Conservation (phyloP, 352 stramenopile genomes). For the Aphanomyces astaci region DNA sequence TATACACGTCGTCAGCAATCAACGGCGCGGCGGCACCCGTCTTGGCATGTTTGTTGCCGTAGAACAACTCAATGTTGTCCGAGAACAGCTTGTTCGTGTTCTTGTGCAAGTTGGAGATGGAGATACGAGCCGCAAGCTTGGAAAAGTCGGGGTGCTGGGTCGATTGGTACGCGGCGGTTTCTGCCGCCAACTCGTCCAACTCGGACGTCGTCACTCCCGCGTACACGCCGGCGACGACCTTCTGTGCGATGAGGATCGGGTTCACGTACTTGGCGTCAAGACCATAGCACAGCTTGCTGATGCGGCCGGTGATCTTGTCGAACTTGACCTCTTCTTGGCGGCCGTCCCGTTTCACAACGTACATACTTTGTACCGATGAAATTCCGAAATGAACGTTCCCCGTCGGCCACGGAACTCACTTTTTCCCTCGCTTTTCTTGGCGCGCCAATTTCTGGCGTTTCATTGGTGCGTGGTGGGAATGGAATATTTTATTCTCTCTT, state of each 20-base stretch:
- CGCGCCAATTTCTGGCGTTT: neutral
- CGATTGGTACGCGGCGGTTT: slow-evolving; percentile 95
- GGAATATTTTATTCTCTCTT: neutral
- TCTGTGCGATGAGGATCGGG: slow-evolving; percentile 96
- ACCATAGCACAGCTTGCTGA: slow-evolving; percentile 98
- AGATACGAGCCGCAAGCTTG: slow-evolving; percentile 96
- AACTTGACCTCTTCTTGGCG: slow-evolving; percentile 93
- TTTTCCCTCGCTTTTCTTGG: slow-evolving; percentile 8
- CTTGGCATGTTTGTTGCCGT: slow-evolving; percentile 94
- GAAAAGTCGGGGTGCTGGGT: slow-evolving; percentile 99
- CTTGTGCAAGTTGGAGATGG: slow-evolving; percentile 99
- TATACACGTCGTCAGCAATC: slow-evolving; percentile 93
- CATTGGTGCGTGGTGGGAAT: neutral
- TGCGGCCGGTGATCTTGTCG: slow-evolving; percentile 97
- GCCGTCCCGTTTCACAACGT: slow-evolving; percentile 92
- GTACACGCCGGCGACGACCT: slow-evolving; percentile 99
- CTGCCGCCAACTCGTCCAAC: slow-evolving; percentile 97
- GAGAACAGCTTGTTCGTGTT: slow-evolving; percentile 96
- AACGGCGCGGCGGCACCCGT: slow-evolving; percentile 89
- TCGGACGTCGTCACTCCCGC: slow-evolving; percentile 97
- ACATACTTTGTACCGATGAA: slow-evolving; percentile 62
- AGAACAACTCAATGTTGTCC: slow-evolving; percentile 90
- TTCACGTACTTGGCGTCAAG: slow-evolving; percentile 96
- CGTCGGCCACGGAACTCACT: neutral
- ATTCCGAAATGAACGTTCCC: slow-evolving; percentile 14